A percentile compares a stretch with the other conserved stretches of the same genome.
Evolutionary conservation across 441 rosid species (phyloP).

Genomic region (Croton setiger): DNA sequence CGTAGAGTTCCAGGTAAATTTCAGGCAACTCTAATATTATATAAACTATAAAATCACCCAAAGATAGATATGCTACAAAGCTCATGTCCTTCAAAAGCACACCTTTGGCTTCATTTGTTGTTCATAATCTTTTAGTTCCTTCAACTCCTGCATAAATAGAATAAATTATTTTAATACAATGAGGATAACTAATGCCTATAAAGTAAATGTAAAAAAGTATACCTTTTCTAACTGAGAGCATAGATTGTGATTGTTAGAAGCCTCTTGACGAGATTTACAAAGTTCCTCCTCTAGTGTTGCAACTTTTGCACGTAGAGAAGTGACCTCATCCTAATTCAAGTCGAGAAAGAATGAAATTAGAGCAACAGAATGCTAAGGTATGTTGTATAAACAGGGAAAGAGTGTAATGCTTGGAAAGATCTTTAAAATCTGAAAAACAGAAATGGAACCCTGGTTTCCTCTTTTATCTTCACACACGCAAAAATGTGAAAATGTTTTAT

Average conservation of each 20-base stretch:
- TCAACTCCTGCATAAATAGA: conserved; percentile 67
- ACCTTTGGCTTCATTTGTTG: conserved; percentile 96
- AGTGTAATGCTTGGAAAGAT: background rate
- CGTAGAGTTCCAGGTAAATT: background rate
- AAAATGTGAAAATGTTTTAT: background rate
- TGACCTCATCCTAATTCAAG: conserved; percentile 63
- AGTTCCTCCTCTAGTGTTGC: conserved; percentile 79
- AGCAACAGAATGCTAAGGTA: conserved; percentile 6
- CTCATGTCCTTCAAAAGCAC: conserved; percentile 9
- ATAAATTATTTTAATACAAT: conserved; percentile 5
- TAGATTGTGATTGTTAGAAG: conserved; percentile 51
- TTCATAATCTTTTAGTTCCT: conserved; percentile 75
- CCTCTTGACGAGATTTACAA: conserved; percentile 65
- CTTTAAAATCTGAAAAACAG: background rate
- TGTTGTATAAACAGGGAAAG: background rate
- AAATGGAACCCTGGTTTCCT: background rate
- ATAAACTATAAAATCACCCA: background rate
- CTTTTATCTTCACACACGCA: background rate
- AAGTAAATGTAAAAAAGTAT: conserved; percentile 20
- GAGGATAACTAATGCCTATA: conserved; percentile 15
- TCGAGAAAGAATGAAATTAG: conserved; percentile 12
- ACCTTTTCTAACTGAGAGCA: conserved; percentile 76
- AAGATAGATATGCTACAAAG: conserved; percentile 4
- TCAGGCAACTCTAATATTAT: background rate
- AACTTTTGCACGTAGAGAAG: conserved; percentile 62